Base-by-base conservation (phyloP, 331 rosid genomes). In the Rosa hybrid region DNA sequence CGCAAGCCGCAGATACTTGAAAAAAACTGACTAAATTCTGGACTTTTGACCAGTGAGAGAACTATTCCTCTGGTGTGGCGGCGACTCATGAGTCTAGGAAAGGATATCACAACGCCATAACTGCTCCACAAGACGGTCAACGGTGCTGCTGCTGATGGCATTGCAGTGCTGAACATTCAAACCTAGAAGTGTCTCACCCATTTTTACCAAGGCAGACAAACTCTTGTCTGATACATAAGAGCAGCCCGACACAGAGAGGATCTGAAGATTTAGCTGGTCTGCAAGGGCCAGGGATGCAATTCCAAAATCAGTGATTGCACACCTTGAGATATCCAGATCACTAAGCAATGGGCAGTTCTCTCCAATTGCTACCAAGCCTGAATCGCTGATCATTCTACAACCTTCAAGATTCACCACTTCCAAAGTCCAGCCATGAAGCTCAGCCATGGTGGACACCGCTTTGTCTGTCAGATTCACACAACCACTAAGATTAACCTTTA, bases 101-200 rank as follows among this genome's bases (percentile, higher is more conserved):
- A 96, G 97, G 86, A 92, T 86, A 78, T 96, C 95, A 65, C 97
- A 93, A 70, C 83, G 87, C 93, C 90, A 90, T 17, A 93, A 86
- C 73, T 71, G 88, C 67, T 87, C 89, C 79, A 83, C 54, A 74
- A 96, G 97, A 77, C 46, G 81, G 78, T 85, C 88, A 11, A 90
- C 84, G 0, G 88, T 44, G 70, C 87, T 78, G 73, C 81, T 78
- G 90, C 92, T 86, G 85, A 92, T 88, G 63, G 80, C 84, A 5
- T 86, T 92, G 97, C 99, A 96, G 56, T 83, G 86, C 83, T 76
- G 89, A 62, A 96, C 85, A 74, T 96, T 96, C 53, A 96, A 84
- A n/a, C 99, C 98, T 56, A 75, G 27, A 23, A 96, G 99, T 41
- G 91, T 78, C 79, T 81, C 50, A 11, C 98, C 97, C 78, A 93